These are phyloP conservation scores for Claviceps arundinis DNA, from an alignment of 2,329 filamentous ascomycete genomes.

Conservation along the genomic window DNA sequence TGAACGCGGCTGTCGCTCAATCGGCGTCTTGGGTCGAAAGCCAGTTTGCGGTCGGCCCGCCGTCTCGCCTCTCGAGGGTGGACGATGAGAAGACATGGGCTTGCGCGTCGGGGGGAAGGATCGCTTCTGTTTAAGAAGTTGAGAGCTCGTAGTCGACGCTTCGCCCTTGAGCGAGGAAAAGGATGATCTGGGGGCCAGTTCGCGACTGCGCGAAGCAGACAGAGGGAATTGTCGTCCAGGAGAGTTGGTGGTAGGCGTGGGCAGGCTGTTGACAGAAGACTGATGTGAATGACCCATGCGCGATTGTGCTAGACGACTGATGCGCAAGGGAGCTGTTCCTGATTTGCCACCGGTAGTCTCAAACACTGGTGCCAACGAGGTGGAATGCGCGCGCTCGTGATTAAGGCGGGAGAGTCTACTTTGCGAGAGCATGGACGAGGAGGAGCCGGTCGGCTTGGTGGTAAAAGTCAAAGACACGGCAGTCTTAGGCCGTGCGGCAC, in stretches of 20 bases:
- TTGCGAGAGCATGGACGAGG: constrained; percentile 18
- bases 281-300: constrained; percentile 56
- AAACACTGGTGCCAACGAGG: constrained; percentile 77
- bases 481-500: constrained; percentile 58
- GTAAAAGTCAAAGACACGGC: constrained; percentile 86
- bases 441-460: constrained; percentile 45
- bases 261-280: constrained; percentile 52
- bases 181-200: constrained; percentile 42
- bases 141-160: constrained; percentile 51
- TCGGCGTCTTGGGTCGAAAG: constrained; percentile 56
- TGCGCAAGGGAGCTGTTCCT: constrained; percentile 37
- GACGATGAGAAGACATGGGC: constrained; percentile 37
- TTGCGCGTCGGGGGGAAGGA: constrained; percentile 51
- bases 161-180: constrained; percentile 41
- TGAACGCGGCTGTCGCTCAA: constrained; percentile 43
- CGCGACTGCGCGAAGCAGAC: constrained; percentile 46
- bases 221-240: constrained; percentile 40
- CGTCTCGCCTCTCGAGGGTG: constrained; percentile 43
- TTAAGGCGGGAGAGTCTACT: constrained; percentile 72
- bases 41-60: constrained; percentile 34
- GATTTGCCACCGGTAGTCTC: constrained; percentile 77
- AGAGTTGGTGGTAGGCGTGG: constrained; percentile 46
- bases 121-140: constrained; percentile 51
- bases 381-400: constrained; percentile 57
- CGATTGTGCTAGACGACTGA: constrained; percentile 49